Conservation (phyloP, 129 eudicot genomes). For the Chrysanthemum seticuspe region DNA sequence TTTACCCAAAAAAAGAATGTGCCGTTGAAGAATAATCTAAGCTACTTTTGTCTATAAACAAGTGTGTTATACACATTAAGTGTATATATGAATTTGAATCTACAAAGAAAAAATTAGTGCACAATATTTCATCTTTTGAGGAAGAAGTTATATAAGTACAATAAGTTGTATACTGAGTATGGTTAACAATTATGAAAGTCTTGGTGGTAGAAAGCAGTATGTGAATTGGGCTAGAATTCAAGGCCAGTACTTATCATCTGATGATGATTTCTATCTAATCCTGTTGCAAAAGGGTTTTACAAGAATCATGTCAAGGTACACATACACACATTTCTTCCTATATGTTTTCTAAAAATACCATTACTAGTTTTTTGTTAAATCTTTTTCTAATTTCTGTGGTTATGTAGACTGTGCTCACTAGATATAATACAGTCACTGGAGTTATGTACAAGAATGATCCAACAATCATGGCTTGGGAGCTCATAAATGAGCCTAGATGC, state of each 20-base stretch:
- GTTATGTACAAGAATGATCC: slow-evolving; percentile 85
- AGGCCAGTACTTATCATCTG: slow-evolving; percentile 76
- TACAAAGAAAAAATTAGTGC: too few species aligned
- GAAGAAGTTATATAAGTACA: too few species aligned
- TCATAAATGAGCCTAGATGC: slow-evolving; percentile 98
- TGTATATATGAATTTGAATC: too few species aligned
- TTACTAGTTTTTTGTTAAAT: too few species aligned
- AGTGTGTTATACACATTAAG: too few species aligned
- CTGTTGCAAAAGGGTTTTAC: slow-evolving; percentile 76
- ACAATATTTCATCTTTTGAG: too few species aligned
- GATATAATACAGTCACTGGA: slow-evolving; percentile 75
- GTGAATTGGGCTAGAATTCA: slow-evolving; percentile 93
- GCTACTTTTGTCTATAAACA: too few species aligned
- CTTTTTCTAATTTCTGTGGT: background rate
- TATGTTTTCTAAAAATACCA: background rate
- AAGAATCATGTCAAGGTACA: slow-evolving; percentile 81
- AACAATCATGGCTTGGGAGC: slow-evolving; percentile 99
- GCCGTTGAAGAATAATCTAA: too few species aligned
- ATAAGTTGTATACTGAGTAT: slow-evolving; percentile 48
- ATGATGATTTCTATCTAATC: slow-evolving; percentile 84
- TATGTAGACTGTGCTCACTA: slow-evolving; percentile 79
- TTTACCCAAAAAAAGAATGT: too few species aligned
- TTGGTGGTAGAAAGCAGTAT: slow-evolving; percentile 96
- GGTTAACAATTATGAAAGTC: slow-evolving; percentile 80
- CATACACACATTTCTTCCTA: background rate